phyloP scores from a whole-genome alignment of 495 filamentous ascomycete species.

The Neurospora africana region DNA sequence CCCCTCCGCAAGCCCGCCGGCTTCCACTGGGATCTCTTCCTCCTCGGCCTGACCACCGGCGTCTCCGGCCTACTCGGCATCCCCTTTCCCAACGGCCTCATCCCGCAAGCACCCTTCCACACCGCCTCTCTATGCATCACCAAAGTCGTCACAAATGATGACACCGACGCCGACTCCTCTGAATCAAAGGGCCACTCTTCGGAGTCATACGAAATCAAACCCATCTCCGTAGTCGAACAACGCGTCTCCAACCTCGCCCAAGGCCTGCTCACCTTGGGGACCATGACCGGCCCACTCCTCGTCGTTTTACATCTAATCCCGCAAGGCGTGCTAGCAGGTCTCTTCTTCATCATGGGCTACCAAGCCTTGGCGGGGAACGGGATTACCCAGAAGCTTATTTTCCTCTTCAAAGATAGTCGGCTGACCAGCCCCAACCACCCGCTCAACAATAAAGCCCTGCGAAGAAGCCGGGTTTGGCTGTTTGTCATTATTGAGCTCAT shows the following conservation, averaged over 20 bases:
- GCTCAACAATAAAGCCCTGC: slow-evolving; percentile 44
- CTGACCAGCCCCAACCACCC: slow-evolving; percentile 58
- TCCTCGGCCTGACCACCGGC: slow-evolving; percentile 80
- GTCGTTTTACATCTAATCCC: slow-evolving; percentile 77
- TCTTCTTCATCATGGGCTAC: slow-evolving; percentile 93
- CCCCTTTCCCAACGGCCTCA: slow-evolving; percentile 85
- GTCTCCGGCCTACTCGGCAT: slow-evolving; percentile 76
- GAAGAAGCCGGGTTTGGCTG: slow-evolving; percentile 56
- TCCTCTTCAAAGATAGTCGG: slow-evolving; percentile 54
- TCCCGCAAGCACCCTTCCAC: slow-evolving; percentile 90
- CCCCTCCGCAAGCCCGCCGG: slow-evolving; percentile 85
- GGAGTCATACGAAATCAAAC: slow-evolving; percentile 35
- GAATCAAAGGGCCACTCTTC: slow-evolving; percentile 42
- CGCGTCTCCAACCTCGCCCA: slow-evolving; percentile 78
- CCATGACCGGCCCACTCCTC: slow-evolving; percentile 80
- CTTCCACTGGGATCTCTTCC: slow-evolving; percentile 94
- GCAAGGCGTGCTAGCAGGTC: slow-evolving; percentile 74
- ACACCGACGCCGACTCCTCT: slow-evolving; percentile 42
- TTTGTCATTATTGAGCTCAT: slow-evolving; percentile 70
- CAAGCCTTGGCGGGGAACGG: slow-evolving; percentile 74
- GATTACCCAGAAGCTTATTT: slow-evolving; percentile 72
- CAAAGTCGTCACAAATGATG: slow-evolving; percentile 38
- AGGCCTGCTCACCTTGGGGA: slow-evolving; percentile 72
- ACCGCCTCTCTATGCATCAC: slow-evolving; percentile 75
- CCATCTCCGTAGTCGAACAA: slow-evolving; percentile 80